Percentiles rank a stretch among this genome's conserved stretches.
Conservation (phyloP, 164 flowering plant species). For the Chimonanthus salicifolius region DNA sequence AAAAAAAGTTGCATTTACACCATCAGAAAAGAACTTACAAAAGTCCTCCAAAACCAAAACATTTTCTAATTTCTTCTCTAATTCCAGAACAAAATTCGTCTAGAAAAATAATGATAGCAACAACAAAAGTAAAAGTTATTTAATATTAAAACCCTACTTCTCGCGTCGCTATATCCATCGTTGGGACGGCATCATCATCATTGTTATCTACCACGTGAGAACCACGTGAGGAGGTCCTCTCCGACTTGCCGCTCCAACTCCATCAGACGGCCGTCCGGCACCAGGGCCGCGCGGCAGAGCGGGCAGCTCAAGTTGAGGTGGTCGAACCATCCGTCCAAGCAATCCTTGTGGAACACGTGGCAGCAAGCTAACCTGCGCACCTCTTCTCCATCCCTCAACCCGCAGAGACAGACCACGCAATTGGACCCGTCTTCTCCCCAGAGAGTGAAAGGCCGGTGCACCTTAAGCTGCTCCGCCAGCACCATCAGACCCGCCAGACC, state of each 20-base stretch:
- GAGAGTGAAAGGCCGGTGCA: constrained; percentile 32
- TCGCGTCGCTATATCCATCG: no score
- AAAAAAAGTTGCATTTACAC: no score
- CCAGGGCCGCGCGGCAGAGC: constrained; percentile 54
- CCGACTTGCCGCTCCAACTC: not conserved
- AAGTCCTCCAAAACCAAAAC: no score
- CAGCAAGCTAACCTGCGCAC: constrained; percentile 58
- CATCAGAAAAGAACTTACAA: no score
- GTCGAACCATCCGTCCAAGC: constrained; percentile 75
- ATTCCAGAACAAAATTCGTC: no score
- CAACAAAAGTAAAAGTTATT: no score
- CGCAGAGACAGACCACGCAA: constrained; percentile 61
- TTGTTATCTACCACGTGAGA: not conserved
- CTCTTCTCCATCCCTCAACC: constrained; percentile 44
- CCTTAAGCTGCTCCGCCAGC: constrained; percentile 46
- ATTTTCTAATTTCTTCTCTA: no score
- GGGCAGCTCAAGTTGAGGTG: constrained; percentile 64
- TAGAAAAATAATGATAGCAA: no score
- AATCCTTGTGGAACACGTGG: constrained; percentile 67
- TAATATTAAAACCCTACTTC: no score
- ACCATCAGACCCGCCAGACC: constrained; percentile 41
- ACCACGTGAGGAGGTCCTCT: constrained; percentile 2
- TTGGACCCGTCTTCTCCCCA: constrained; percentile 13
- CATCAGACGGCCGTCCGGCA: not conserved
- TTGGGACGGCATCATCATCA: not conserved